Conservation (phyloP, 208 protist genomes). For the Naegleria fowleri region DNA sequence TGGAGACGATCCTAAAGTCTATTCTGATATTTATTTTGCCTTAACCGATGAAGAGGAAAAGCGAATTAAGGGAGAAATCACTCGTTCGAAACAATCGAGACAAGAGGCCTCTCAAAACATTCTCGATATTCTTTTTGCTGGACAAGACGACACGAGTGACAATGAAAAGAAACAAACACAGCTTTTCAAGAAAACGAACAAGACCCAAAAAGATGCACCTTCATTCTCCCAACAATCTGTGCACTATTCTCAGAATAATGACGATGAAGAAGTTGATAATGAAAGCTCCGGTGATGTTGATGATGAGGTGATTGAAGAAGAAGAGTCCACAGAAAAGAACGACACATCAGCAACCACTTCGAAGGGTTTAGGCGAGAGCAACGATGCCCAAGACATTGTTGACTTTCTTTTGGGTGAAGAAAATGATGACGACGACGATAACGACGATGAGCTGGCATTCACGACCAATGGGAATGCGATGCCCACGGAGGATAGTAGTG, state of each 20-base stretch:
- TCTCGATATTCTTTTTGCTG: background rate
- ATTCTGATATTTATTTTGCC: background rate
- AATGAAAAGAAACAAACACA: background rate
- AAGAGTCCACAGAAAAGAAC: background rate
- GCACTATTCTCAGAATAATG: background rate
- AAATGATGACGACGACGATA: background rate
- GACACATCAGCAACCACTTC: background rate
- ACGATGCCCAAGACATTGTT: background rate
- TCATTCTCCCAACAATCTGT: background rate
- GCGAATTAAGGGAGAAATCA: background rate
- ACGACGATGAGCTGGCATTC: background rate
- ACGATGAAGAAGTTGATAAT: background rate
- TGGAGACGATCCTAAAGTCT: background rate
- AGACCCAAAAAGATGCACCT: background rate
- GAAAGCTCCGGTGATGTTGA: background rate
- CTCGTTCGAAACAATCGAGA: background rate
- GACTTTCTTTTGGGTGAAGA: background rate
- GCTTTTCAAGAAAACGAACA: background rate
- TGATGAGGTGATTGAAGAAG: no score
- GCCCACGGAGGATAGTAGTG: background rate
- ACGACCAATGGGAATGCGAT: no score
- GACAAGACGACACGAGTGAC: background rate
- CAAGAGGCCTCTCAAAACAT: background rate
- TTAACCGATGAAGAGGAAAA: background rate
- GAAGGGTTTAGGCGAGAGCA: background rate